Evolutionary conservation across 2,329 filamentous ascomycete genomes (phyloP), one percentile per base, ranked within the genome.

Genomic region (Thielaviopsis musarum): DNA sequence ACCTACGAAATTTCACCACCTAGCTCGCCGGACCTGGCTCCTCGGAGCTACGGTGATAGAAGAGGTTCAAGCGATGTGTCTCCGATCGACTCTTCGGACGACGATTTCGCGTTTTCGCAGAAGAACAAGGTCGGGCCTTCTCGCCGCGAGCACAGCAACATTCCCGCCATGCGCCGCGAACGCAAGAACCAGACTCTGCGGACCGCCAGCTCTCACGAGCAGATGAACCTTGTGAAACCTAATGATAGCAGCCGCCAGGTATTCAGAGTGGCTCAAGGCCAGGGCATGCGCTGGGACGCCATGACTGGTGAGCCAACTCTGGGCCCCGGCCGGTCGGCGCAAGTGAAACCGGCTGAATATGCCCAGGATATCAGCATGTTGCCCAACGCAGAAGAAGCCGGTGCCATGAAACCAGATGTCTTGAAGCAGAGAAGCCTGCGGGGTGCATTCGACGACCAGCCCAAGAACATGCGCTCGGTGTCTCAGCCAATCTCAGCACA

Each of bases 261-360:
- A 7, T 64, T 64, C 38, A 58, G 57, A 24, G 58, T 63, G 54
- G 62, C 63, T 13, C 53, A 63, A 34, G 62, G 62, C 24, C 59
- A 58, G n/a, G 74, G 77, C 62, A 75, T 75, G 22, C 72, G 74
- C 64, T 86, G 83, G 83, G 82, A 88, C 69, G 78, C 78, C 54
- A 80, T 79, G 66, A 84, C 84, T 2, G 83, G 82, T 9, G 83
- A 87, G 66, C 79, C 81, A 48, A 83, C 80, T 5, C 76, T 73
- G n/a, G 77, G 72, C 59, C 75, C 72, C 54, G 81, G 82, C 15
- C 79, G 75, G 61, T 72, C 77, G 26, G 77, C 76, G 48, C 79
- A 80, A 62, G 76, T 79, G 26, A 79, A 76, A 62, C 79, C 83
- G 19, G 75, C 77, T 34, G 72, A 76, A 60, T 77, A 71, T 63